Evolutionary conservation across 1,139 yeast genomes (phyloP), one percentile per base, ranked within the genome.

Genomic region (Wickerhamomyces sp.): DNA sequence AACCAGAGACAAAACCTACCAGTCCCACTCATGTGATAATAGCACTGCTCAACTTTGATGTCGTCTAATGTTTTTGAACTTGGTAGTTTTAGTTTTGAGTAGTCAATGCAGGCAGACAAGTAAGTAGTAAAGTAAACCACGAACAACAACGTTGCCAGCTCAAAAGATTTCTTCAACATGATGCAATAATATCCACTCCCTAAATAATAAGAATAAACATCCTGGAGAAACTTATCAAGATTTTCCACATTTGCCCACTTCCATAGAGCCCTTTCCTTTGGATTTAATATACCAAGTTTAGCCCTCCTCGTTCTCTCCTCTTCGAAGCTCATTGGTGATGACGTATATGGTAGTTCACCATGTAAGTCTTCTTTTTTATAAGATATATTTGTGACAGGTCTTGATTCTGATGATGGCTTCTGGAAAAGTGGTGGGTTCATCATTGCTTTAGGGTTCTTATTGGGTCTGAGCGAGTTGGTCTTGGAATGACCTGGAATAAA

Each of bases 181-280:
- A 93, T 89, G 61, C 95, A 88, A 43, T 76, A 72, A 48, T 85
- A 73, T 0, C 99, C 99, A 60, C 84, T 86, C 5, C 95, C 96
- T 38, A 86, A 69, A 60, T 86, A 94, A 62, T 90, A 93, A 45
- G 76, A 74, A 64, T 94, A 93, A 8, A 90, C 84, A 55, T 91
- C 95, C 45, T 79, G 79, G 30, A 93, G 69, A 57, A 93, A 93
- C 42, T 81, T 78, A 64, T 93, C 99, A 65, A 93, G 75, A 62
- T 93, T 91, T 54, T 88, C 88, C 33, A 93, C 89, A 58, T 93
- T 93, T 1, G 98, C 95, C 98, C 99, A 94, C 48, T 88, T 75
- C 86, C 96, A 93, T 37, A 87, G 70, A 0, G 98, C 96, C 43
- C 91, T 68, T 61, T 91, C 97, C 54, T 76, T 78, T 1, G 95